Base-by-base conservation (phyloP, 371 early-diverging fungal species). In the Lichtheimia corymbifera region DNA sequence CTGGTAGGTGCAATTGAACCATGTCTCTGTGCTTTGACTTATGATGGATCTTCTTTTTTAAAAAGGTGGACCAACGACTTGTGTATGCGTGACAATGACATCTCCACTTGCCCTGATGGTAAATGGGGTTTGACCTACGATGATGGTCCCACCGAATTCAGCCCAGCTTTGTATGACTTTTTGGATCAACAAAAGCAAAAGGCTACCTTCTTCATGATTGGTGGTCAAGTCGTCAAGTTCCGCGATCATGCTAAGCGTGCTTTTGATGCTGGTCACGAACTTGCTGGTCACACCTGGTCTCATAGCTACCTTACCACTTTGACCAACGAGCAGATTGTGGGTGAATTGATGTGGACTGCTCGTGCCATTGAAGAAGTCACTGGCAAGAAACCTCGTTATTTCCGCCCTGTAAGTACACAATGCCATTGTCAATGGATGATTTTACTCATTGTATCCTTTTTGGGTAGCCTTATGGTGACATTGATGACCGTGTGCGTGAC, bases 301-400 rank as follows among this genome's bases (percentile, higher is more conserved):
- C 92, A 92, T 59, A 73, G 66, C 17, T 76, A 75, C 51, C 55
- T 90, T 68, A 88, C 89, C 30, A 73, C 86, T 2, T 64, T 80
- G 30, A 67, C 84, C 44, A 88, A 80, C 55, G 87, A 88, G 50
- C 80, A 84, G 63, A 78, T 92, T 40, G 79, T 89, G 42, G 88
- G 87, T 55, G 91, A 92, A 68, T 67, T 90, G 45, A 84, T 83
- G 66, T 88, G 84, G 85, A 87, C 82, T 13, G 87, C 82, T 64
- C 61, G 71, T 49, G 83, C 83, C 52, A 86, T 91, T 68, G 65
- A 86, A 65, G 82, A 81, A 24, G 77, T 83, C 43, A 86, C 80
- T 50, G 89, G 89, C 55, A 68, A 70, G 11, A 70, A 74, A 52
- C 79, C 77, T 59, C 63, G 66, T 50, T 68, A 70, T 7, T 76